Base-by-base conservation (phyloP, 176 grass and related monocot genomes). In the Musa troglodytarum region DNA sequence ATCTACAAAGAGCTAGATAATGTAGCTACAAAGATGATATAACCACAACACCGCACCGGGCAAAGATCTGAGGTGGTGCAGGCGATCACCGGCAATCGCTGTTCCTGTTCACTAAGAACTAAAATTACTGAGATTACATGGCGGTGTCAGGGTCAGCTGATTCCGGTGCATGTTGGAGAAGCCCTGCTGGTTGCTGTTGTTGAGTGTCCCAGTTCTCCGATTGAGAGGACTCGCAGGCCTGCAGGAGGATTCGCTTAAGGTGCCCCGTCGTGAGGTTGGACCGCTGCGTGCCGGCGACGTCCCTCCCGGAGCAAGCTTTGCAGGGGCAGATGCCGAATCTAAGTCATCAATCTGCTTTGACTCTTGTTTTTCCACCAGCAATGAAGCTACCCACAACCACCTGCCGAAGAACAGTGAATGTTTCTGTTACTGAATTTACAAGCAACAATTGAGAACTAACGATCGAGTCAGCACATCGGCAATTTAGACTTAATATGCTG, bases 301-400 rank as follows among this genome's bases (percentile, higher is more conserved):
- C 8, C 53, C n/a, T 16, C 75, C 16, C 28, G 53, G 74, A 1
- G 21, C 22, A 6, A 83, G 53, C 58, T 79, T 96, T 15, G 63
- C 50, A 9, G 26, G 26, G 26, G 26, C 26, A 28, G 26, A 28
- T 28, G 26, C 26, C 26, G 76, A 82, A 50, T 76, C 72, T 14
- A 80, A 75, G 19, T 58, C 19, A 13, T 69, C 66, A 34, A 68
- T 79, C 11, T 77, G 53, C 49, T 83, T 88, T 54, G 65, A 68
- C 69, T 72, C 52, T 88, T 96, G 22, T 90, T 77, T 88, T 87
- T 17, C 78, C 77, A 1, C 79, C 85, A 8, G 85, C 50, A n/a
- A 85, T 81, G 77, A 92, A 96, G 81, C 83, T 92, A 24, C 93
- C 93, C 11, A 86, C 85, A 9, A 96, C 81, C 19, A 96, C 85